Evolutionary conservation across 139 green algal genomes (phyloP), one percentile per base, ranked within the genome.

Genomic region (Yamagishiella unicocca): DNA sequence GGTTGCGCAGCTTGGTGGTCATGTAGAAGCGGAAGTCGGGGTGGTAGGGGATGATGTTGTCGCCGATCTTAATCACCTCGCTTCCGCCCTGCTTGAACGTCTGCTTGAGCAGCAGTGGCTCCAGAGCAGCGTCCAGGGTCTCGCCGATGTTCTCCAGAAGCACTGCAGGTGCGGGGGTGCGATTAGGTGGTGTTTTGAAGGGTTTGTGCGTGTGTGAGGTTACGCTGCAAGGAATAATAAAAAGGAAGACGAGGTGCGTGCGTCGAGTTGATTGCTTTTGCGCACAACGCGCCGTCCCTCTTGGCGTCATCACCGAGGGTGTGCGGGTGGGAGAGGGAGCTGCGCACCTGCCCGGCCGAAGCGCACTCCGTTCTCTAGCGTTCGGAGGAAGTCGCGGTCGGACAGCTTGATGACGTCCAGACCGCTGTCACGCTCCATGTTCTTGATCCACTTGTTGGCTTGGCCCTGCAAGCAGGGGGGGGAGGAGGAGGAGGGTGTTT

Each of bases 41-140:
- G 88, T 96, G 94, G 90, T 97, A 97, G 19, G 95, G 95, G 70
- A 97, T 96, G 90, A 97, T 93, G 87, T 95, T 95, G 86, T 97
- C 95, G 54, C 95, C 95, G 55, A 97, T 95, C 91, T 96, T 96
- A 91, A 97, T 96, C 50, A 96, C 92, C 72, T 96, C 93, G 71
- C 82, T 93, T 71, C 95, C 93, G 76, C 94, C 95, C 89, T 97
- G 93, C 90, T 97, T 96, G 90, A 96, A 97, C 19, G 93, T 96
- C 83, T 95, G 91, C 89, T 94, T 95, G 67, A 96, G 92, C 45
- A 97, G 91, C 77, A 97, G 76, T 0, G 95, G 95, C 93, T 97
- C 95, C 74, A 97, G 87, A 0, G 94, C 91, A 3, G 95, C 90
- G 50, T 97, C 95, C 54, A 97, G 93, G 2, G 81, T 45, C 90